Percentiles rank a stretch among this genome's conserved stretches.
These are phyloP conservation scores for Litsea cubeba DNA, from an alignment of 164 flowering plant species.

Conservation along the genomic window DNA sequence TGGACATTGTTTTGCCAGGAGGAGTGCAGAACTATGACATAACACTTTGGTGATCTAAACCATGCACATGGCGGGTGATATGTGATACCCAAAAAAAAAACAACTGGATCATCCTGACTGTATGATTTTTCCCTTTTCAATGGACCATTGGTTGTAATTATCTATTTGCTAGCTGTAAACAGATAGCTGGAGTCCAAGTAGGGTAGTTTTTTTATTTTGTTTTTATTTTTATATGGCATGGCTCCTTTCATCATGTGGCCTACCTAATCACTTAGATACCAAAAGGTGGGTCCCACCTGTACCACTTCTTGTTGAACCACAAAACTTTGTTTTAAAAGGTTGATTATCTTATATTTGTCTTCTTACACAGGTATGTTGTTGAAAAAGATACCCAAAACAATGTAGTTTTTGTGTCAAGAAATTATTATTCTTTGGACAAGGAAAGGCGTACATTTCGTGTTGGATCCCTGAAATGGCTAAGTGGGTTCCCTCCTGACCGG, in stretches of 20 bases:
- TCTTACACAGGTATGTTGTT: slow-evolving; percentile 78
- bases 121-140: not conserved
- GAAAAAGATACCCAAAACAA: slow-evolving; percentile 81
- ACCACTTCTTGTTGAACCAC: not conserved
- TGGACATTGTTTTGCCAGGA: not conserved
- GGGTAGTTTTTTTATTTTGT: not conserved
- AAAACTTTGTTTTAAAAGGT: not conserved
- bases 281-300: not conserved
- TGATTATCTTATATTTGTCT: not conserved
- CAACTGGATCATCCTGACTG: not conserved
- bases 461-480: slow-evolving; percentile 85
- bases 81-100: not conserved
- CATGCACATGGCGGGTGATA: not conserved
- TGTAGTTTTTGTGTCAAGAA: slow-evolving; percentile 89
- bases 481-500: slow-evolving; percentile 44
- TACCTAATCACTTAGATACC: not conserved
- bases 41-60: not conserved
- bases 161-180: not conserved
- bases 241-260: not conserved
- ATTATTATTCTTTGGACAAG: slow-evolving; percentile 83
- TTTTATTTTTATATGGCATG: too few relatives aligned
- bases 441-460: slow-evolving; percentile 82
- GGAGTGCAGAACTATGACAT: not conserved
- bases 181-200: not conserved
- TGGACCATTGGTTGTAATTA: not conserved